Base-by-base conservation (phyloP, 2,329 filamentous ascomycete species). In the Fusarium sp. region DNA sequence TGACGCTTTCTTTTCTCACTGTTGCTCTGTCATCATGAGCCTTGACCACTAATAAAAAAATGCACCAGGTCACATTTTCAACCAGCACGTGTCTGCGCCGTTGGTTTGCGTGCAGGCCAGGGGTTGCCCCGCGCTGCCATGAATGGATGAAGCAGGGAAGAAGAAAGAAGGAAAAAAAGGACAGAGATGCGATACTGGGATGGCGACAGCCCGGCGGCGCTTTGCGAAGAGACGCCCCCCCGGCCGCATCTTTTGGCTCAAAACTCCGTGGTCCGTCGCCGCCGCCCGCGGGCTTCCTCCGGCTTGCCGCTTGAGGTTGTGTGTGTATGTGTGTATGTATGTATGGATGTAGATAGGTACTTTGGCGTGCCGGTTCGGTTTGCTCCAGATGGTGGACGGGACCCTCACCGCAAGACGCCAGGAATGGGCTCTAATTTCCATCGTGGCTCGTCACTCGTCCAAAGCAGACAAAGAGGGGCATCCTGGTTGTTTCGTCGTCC, bases 51-150 rank as follows among this genome's bases (percentile, higher is more conserved):
- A 59, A 68, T 66, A 71, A 74, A 68, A 68, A 67, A 75, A 75
- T 71, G 73, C 76, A 71, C 64, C 64, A 58, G 69, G 74, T 78
- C 71, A 75, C 74, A 76, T 70, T 78, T 66, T 29, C 65, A 63
- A 42, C 58, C 64, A 74, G 62, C 73, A 78, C 75, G 75, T 78
- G 75, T 75, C 62, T 75, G 64, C 51, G 72, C 73, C 73, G 68
- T 77, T 75, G 73, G 66, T 73, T 73, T 77, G 75, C 71, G 71
- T 72, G 67, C 59, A 74, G 62, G 46, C 59, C 67, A 73, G 62
- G 68, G 72, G 58, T 22, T 44, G 53, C 40, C 64, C 58, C 58
- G 51, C 60, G 62, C 58, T 72, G 51, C 36, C 36, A 61, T 58
- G 55, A 24, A 51, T 51, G 46, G 55, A 61, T 38, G 33, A 67